Base-by-base conservation (phyloP, 495 filamentous ascomycete genomes). In the Trichoderma asperelloides region DNA sequence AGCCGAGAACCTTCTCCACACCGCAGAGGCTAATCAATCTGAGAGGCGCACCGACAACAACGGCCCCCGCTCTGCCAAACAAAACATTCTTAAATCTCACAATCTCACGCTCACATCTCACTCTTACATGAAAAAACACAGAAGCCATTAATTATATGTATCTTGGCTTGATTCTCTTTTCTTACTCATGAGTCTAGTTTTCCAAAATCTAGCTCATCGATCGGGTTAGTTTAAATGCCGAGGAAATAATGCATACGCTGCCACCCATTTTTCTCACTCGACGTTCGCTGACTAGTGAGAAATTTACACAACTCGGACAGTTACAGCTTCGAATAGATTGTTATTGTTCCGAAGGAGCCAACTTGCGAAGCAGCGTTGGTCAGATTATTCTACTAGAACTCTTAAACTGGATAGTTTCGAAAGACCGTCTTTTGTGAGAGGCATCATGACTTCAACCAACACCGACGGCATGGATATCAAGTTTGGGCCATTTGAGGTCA, bases 401-500 rank as follows among this genome's bases (percentile, higher is more conserved):
- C 9, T 27, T 60, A 18, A 18, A 13, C 11, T 28, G 9, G 4
- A 16, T 23, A 1, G 11, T 30, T 0, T 13, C 12, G 13, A 18
- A 12, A 60, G 18, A 25, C 2, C 55, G 3, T 30, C 55, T 2
- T 60, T 60, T 30, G 55, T 33, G 9, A 60, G 55, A 21, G 55
- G 55, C 63, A 13, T 45, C 64, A 65, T 65, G 64, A 45, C 64
- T 27, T 45, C 64, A n/a, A 30, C 64, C 13, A 65, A 30, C 18
- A 47, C 64, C n/a, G 43, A 65, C 21, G 43, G 41, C 64, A 63
- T 62, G 27, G 73, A 78, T 39, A 78, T 89, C 65, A 77, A 85
- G 75, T 91, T 91, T 67, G 88, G 86, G 23, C 78, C 82, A 16
- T 90, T 87, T 68, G 78, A 88, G 25, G 86, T 91, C 62, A 89